Evolutionary conservation across 192 early-diverging fungal species (phyloP).

Genomic region (Irineochytrium annulatum): DNA sequence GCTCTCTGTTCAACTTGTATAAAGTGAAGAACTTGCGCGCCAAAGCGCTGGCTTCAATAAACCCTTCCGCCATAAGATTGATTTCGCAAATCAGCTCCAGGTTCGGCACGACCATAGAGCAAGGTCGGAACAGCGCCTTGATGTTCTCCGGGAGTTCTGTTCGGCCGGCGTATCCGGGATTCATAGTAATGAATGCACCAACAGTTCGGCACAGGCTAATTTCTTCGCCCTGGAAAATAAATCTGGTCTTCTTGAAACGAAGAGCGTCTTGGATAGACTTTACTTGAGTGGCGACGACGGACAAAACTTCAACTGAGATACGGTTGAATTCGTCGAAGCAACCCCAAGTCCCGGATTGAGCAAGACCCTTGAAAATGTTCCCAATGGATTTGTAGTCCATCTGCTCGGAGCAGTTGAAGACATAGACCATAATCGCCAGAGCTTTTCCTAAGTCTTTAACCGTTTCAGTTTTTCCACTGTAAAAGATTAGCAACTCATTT

Average conservation of each 20-base stretch:
- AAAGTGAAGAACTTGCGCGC: constrained; percentile 64
- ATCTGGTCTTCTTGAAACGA: constrained; percentile 59
- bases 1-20: constrained; percentile 59
- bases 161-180: constrained; percentile 63
- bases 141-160: constrained; percentile 67
- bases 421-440: constrained; percentile 65
- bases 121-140: constrained; percentile 63
- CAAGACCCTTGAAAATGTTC: constrained; percentile 66
- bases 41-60: constrained; percentile 58
- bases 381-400: constrained; percentile 69
- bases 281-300: constrained; percentile 63
- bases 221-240: constrained; percentile 67
- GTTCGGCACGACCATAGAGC: constrained; percentile 64
- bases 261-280: constrained; percentile 64
- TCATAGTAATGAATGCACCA: constrained; percentile 64
- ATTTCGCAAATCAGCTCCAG: constrained; percentile 67
- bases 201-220: constrained; percentile 54
- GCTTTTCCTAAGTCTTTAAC: constrained; percentile 66
- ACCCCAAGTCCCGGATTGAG: constrained; percentile 63
- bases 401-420: constrained; percentile 66
- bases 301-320: constrained; percentile 62
- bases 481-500: not conserved
- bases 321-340: constrained; percentile 68
- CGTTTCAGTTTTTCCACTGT: constrained; percentile 49
- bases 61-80: constrained; percentile 70